These are phyloP conservation scores for Apophysomyces ossiformis DNA, from an alignment of 371 early-diverging fungal species.

Conservation along the genomic window DNA sequence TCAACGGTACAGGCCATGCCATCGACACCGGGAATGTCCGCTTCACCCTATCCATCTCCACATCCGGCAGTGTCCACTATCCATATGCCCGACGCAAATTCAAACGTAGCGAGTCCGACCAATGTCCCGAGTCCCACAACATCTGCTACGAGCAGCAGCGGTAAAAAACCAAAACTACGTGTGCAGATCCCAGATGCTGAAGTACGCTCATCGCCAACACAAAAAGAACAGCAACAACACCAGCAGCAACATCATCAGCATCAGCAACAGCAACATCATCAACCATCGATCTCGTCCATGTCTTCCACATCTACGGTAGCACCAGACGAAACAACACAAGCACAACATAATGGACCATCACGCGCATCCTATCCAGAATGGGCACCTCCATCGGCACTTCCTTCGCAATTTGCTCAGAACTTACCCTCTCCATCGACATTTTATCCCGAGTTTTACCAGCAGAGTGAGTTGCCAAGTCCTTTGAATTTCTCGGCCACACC, in stretches of 20 bases:
- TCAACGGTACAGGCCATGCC: constrained; percentile 17
- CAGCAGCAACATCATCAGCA: too few species aligned
- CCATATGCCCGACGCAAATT: constrained; percentile 16
- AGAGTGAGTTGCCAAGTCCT: constrained; percentile 65
- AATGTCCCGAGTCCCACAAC: constrained; percentile 29
- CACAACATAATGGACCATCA: constrained; percentile 9
- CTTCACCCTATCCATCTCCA: constrained; percentile 21
- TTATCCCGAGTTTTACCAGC: constrained; percentile 78
- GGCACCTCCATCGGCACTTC: constrained; percentile 59
- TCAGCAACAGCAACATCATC: constrained; percentile 15
- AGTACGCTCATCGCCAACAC: constrained; percentile 16
- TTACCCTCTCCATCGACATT: constrained; percentile 79
- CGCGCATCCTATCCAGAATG: neutral
- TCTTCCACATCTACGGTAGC: constrained; percentile 25
- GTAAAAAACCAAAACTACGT: constrained; percentile 54
- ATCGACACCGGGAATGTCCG: constrained; percentile 22
- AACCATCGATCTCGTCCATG: constrained; percentile 21
- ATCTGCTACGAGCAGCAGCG: constrained; percentile 33
- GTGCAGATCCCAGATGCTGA: constrained; percentile 52
- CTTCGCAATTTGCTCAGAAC: constrained; percentile 77
- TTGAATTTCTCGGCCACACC: constrained; percentile 69
- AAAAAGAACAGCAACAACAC: constrained; percentile 14
- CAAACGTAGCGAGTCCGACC: constrained; percentile 24
- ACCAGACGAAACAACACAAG: constrained; percentile 4
- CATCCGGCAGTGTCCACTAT: constrained; percentile 21